Conservation (phyloP, 176 grass and related monocot genomes). For the Poa pratensis region DNA sequence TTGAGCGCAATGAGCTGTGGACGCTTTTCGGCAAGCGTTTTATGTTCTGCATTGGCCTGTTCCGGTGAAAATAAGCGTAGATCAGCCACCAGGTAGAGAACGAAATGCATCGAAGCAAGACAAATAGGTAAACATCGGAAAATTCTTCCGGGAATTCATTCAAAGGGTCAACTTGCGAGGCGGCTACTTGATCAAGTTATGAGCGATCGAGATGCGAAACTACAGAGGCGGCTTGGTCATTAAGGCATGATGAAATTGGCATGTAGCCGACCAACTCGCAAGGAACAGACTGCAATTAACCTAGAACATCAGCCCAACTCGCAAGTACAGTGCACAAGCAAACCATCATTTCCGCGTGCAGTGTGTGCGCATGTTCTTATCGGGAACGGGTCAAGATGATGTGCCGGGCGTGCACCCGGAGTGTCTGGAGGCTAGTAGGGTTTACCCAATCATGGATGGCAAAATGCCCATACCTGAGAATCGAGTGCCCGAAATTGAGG, state of each 20-base stretch:
- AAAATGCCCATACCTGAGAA: constrained; percentile 5
- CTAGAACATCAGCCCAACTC: background rate
- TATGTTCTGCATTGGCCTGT: constrained; percentile 64
- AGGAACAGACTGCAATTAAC: background rate
- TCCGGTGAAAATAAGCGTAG: constrained; percentile 12
- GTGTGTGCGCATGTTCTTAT: too few species aligned
- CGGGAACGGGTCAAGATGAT: background rate
- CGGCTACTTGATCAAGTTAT: background rate
- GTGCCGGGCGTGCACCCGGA: background rate
- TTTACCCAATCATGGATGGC: background rate
- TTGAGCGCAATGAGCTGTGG: constrained; percentile 70
- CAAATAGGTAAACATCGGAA: background rate
- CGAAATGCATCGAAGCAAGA: constrained; percentile 7
- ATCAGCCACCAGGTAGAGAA: constrained; percentile 7
- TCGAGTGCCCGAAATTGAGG: background rate
- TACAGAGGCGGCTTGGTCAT: background rate
- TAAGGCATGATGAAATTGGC: background rate
- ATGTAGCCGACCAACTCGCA: background rate
- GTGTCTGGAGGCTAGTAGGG: background rate
- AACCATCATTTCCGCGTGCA: background rate
- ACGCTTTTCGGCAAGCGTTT: constrained; percentile 61
- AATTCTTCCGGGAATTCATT: background rate
- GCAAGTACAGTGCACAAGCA: background rate
- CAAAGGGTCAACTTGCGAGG: background rate
- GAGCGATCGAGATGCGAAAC: background rate